phyloP scores from a whole-genome alignment of 768 basidiomycete species.

The Leccinellum luteum region DNA sequence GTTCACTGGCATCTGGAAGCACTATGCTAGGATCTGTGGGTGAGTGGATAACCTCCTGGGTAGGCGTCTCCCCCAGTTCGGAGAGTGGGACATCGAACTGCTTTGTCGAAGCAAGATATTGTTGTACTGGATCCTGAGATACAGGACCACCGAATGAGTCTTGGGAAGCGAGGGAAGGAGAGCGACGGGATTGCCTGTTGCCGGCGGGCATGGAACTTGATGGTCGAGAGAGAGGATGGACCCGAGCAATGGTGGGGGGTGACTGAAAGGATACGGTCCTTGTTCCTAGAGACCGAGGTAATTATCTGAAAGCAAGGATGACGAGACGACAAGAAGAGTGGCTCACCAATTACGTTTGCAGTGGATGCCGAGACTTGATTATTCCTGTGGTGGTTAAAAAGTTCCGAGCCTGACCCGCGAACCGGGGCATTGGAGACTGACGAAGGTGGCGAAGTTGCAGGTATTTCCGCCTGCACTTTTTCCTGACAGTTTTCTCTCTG shows the following conservation, averaged over 20 bases:
- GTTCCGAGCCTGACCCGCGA: conserved; percentile 29
- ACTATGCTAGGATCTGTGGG: conserved; percentile 47
- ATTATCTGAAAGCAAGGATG: conserved; percentile 20
- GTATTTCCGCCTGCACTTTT: conserved; percentile 14
- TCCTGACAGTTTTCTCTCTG: conserved; percentile 49
- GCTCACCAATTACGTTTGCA: conserved; percentile 33
- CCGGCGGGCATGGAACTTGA: conserved; percentile 24
- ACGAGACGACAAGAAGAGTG: conserved; percentile 20
- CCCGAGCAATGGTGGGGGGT: conserved; percentile 18
- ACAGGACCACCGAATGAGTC: conserved; percentile 61
- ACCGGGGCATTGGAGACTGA: conserved; percentile 18
- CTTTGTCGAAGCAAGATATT: conserved; percentile 44
- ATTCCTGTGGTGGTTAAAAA: conserved; percentile 21
- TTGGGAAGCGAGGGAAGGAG: conserved; percentile 44
- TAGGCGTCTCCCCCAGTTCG: conserved; percentile 43
- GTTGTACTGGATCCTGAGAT: conserved; percentile 47
- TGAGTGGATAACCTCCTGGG: conserved; percentile 25
- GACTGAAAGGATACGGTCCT: conserved; percentile 37
- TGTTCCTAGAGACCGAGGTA: conserved; percentile 28
- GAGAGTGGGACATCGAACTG: conserved; percentile 59
- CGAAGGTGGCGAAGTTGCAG: conserved; percentile 23
- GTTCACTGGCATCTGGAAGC: conserved; percentile 45
- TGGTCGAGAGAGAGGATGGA: conserved; percentile 14
- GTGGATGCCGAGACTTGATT: conserved; percentile 28
- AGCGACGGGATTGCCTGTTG: conserved; percentile 27